Evolutionary conservation across 441 rosid genomes (phyloP).

Genomic region (Populus hybrid): DNA sequence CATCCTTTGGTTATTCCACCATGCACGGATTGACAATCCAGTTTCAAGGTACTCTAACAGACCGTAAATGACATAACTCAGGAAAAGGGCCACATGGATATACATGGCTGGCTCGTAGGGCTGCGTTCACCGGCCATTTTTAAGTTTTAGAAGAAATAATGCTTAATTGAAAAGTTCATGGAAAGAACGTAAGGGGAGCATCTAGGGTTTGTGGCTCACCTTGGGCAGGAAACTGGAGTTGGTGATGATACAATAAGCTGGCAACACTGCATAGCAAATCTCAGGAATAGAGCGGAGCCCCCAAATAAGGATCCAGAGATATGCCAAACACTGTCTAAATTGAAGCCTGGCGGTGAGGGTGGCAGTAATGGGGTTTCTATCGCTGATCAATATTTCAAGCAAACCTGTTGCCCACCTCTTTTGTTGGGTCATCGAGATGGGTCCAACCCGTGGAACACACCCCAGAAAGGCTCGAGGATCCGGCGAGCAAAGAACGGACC

Average conservation of each 20-base stretch:
- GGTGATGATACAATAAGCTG: slow-evolving; percentile 46
- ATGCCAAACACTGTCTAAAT: slow-evolving; percentile 33
- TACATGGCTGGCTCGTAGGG: slow-evolving; percentile 29
- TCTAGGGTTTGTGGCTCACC: slow-evolving; percentile 18
- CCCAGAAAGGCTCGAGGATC: slow-evolving; percentile 43
- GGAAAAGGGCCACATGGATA: slow-evolving; percentile 19
- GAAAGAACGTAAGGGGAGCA: background rate
- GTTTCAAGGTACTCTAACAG: slow-evolving; percentile 28
- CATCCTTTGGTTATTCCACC: slow-evolving; percentile 45
- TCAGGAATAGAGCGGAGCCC: slow-evolving; percentile 37
- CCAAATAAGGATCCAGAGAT: slow-evolving; percentile 29
- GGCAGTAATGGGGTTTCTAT: slow-evolving; percentile 23
- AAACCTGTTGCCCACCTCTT: slow-evolving; percentile 55
- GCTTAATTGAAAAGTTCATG: background rate
- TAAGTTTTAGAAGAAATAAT: background rate
- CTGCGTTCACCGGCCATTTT: slow-evolving; percentile 12
- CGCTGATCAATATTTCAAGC: slow-evolving; percentile 34
- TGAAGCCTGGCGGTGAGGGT: slow-evolving; percentile 24
- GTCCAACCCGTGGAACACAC: slow-evolving; percentile 33
- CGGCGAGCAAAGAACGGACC: slow-evolving; percentile 14
- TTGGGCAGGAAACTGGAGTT: slow-evolving; percentile 42
- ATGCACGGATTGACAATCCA: slow-evolving; percentile 34
- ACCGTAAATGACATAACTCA: slow-evolving; percentile 26
- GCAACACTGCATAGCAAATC: slow-evolving; percentile 38
- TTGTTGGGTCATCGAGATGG: slow-evolving; percentile 38